Evolutionary conservation across 2,329 filamentous ascomycete genomes (phyloP).

Genomic region (Xylariaceae sp.): DNA sequence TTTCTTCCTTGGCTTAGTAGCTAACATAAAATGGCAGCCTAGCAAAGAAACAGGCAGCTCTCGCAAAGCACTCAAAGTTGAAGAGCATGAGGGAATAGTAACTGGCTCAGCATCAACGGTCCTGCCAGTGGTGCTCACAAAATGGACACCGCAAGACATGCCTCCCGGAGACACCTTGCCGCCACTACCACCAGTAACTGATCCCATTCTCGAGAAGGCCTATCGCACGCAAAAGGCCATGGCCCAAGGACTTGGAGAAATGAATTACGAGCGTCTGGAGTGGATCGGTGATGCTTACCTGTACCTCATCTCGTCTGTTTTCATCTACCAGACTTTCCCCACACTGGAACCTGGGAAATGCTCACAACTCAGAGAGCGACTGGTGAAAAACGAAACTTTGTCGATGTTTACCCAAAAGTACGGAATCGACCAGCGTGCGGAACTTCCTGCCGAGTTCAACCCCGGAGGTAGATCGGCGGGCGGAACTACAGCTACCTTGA

Average conservation of each 20-base stretch:
- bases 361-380: conserved; percentile 70
- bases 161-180: conserved; percentile 41
- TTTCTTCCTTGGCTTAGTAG: conserved; percentile 6
- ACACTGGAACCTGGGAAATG: conserved; percentile 63
- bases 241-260: conserved; percentile 32
- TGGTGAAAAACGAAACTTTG: conserved; percentile 79
- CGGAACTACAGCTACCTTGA: conserved; percentile 42
- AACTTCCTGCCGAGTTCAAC: conserved; percentile 48
- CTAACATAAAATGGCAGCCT: conserved; percentile 6
- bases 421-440: conserved; percentile 61
- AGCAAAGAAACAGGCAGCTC: conserved; percentile 9
- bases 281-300: conserved; percentile 86
- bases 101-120: conserved; percentile 19
- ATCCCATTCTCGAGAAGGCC: conserved; percentile 56
- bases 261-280: conserved; percentile 78
- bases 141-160: conserved; percentile 51
- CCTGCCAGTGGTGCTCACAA: conserved; percentile 33
- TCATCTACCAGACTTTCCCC: conserved; percentile 71
- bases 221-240: conserved; percentile 65
- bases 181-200: conserved; percentile 56
- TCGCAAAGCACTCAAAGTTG: conserved; percentile 24
- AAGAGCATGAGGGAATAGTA: conserved; percentile 6
- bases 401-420: conserved; percentile 67
- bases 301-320: conserved; percentile 68
- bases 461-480: conserved; percentile 27